Conservation (phyloP, 2,329 filamentous ascomycete genomes). For the Elsinoe australis region DNA sequence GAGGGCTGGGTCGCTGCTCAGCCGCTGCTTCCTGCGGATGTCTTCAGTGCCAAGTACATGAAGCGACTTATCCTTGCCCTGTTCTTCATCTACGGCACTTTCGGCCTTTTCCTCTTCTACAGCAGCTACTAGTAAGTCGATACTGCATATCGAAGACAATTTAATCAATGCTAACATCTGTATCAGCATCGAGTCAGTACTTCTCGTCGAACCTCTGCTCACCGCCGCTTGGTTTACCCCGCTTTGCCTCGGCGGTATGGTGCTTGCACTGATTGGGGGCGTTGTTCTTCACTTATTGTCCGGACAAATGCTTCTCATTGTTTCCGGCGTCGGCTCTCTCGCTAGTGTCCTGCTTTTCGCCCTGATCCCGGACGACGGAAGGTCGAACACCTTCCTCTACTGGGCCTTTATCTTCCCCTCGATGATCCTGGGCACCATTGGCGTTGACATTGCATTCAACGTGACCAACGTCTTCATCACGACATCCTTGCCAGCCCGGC, state of each 20-base stretch:
- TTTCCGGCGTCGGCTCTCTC: slow-evolving; percentile 55
- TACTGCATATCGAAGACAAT: not conserved
- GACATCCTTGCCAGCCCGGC: slow-evolving; percentile 56
- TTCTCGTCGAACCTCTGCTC: slow-evolving; percentile 52
- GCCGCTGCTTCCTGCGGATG: slow-evolving; percentile 60
- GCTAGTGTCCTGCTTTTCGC: slow-evolving; percentile 56
- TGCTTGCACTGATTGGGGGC: slow-evolving; percentile 56
- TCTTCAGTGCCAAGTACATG: slow-evolving; percentile 66
- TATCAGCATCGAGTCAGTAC: slow-evolving; percentile 51
- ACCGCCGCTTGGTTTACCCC: slow-evolving; percentile 63
- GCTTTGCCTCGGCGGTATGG: slow-evolving; percentile 58
- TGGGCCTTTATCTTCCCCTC: slow-evolving; percentile 69
- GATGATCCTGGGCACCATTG: slow-evolving; percentile 62
- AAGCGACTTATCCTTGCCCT: slow-evolving; percentile 53
- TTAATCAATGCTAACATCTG: slow-evolving; percentile 8
- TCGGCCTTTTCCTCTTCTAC: slow-evolving; percentile 64
- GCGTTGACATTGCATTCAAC: slow-evolving; percentile 68
- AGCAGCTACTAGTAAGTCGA: slow-evolving; percentile 56
- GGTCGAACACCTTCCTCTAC: slow-evolving; percentile 39
- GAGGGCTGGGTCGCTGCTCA: slow-evolving; percentile 62
- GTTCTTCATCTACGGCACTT: slow-evolving; percentile 59
- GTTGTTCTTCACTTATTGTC: slow-evolving; percentile 60
- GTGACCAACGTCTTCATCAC: slow-evolving; percentile 68
- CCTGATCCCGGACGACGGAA: slow-evolving; percentile 47
- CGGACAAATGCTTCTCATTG: slow-evolving; percentile 54